These are phyloP conservation scores for Gossypium trilobum DNA, from an alignment of 441 rosid species.

Conservation along the genomic window DNA sequence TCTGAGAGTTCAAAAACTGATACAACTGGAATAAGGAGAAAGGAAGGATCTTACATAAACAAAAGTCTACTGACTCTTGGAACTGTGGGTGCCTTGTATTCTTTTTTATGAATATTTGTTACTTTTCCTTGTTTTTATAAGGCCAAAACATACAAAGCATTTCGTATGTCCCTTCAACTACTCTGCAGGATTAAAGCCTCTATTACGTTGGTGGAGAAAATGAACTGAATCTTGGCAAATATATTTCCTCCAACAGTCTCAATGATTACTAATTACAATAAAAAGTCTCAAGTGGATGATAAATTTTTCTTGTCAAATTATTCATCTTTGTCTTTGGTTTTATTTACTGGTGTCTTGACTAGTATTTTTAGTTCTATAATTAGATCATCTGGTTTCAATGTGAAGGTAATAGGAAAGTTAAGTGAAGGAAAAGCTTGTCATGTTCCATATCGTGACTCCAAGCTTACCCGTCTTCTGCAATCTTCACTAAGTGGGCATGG, in stretches of 20 bases:
- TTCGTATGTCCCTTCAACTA: not conserved
- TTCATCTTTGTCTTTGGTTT: not conserved
- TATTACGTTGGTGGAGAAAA: not conserved
- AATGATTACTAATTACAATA: not conserved
- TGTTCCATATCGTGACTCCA: constrained; percentile 96
- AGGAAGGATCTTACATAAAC: constrained; percentile 97
- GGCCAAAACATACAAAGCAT: not conserved
- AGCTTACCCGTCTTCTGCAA: constrained; percentile 97
- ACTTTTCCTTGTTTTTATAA: not conserved
- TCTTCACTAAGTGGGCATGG: constrained; percentile 96
- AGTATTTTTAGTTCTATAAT: constrained; percentile 10
- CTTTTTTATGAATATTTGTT: not conserved
- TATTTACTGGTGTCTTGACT: not conserved
- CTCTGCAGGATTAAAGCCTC: not conserved
- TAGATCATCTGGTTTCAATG: constrained; percentile 16
- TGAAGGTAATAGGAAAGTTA: constrained; percentile 92
- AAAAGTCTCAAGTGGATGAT: not conserved
- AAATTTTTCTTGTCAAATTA: not conserved
- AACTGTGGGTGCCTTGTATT: constrained; percentile 52
- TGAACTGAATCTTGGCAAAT: not conserved
- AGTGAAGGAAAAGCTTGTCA: constrained; percentile 98
- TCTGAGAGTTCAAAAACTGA: constrained; percentile 99
- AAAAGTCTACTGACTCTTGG: constrained; percentile 99
- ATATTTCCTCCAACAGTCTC: not conserved
- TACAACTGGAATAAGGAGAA: constrained; percentile 92